Percentiles rank a stretch among this genome's conserved stretches.
Evolutionary conservation across 2,329 filamentous ascomycete genomes (phyloP).

Genomic region (Colletotrichum tabaci): DNA sequence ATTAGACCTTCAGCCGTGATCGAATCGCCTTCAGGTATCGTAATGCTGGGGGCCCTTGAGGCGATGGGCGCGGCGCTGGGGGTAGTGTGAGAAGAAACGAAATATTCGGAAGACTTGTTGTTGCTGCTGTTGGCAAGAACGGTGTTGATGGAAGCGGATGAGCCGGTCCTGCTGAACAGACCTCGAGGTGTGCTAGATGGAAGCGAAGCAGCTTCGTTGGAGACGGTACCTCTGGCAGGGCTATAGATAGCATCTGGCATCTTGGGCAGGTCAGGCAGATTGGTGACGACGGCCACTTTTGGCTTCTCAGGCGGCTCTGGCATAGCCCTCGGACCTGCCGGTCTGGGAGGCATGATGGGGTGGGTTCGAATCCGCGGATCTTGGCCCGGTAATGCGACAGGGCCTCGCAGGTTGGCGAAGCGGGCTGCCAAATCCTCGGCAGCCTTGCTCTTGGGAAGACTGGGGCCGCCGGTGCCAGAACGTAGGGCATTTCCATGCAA

Average conservation of each 20-base stretch:
- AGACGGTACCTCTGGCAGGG: slow-evolving; percentile 80
- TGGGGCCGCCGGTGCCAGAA: slow-evolving; percentile 50
- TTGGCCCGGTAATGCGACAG: slow-evolving; percentile 59
- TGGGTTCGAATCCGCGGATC: slow-evolving; percentile 69
- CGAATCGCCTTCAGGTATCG: slow-evolving; percentile 66
- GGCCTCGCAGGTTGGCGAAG: slow-evolving; percentile 70
- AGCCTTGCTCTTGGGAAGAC: slow-evolving; percentile 48
- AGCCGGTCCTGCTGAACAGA: slow-evolving; percentile 69
- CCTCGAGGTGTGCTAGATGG: slow-evolving; percentile 76
- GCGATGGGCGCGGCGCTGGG: slow-evolving; percentile 46
- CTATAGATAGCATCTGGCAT: slow-evolving; percentile 83
- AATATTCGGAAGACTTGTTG: slow-evolving; percentile 51
- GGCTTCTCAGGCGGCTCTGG: slow-evolving; percentile 58
- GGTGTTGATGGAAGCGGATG: slow-evolving; percentile 45
- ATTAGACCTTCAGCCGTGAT: slow-evolving; percentile 81
- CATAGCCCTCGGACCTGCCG: slow-evolving; percentile 68
- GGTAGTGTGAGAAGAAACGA: slow-evolving; percentile 49
- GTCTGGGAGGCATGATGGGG: slow-evolving; percentile 57
- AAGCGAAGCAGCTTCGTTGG: slow-evolving; percentile 74
- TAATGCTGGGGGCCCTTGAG: slow-evolving; percentile 48
- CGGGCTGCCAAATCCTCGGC: slow-evolving; percentile 68
- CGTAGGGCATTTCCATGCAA: slow-evolving; percentile 74
- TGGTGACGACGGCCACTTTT: slow-evolving; percentile 64
- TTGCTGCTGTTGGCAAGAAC: slow-evolving; percentile 43
- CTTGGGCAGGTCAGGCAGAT: slow-evolving; percentile 75